These are phyloP conservation scores for Mrakiaceae sp. DNA, from an alignment of 1,284 basidiomycete genomes.

Conservation along the genomic window DNA sequence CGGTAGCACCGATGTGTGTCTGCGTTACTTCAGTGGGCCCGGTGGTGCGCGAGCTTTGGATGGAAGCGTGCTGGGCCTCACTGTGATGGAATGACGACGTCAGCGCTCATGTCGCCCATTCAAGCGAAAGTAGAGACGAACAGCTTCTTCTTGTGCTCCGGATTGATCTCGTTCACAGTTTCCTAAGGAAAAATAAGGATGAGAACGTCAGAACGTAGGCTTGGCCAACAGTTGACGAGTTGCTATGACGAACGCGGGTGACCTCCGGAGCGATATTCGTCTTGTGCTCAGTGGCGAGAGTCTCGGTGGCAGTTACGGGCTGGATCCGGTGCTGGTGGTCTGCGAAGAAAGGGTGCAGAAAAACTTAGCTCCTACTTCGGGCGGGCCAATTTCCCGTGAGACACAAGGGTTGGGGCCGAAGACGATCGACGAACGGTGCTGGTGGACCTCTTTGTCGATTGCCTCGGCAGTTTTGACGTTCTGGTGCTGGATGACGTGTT, in stretches of 20 bases:
- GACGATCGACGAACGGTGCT: slow-evolving; percentile 22
- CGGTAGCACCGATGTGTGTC: slow-evolving; percentile 24
- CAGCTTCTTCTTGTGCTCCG: slow-evolving; percentile 33
- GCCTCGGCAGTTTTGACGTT: slow-evolving; percentile 28
- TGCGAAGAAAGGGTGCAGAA: background rate
- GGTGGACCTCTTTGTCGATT: slow-evolving; percentile 32
- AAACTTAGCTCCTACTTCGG: background rate
- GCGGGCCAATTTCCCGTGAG: background rate
- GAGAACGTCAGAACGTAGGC: too few relatives aligned
- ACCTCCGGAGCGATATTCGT: slow-evolving; percentile 21
- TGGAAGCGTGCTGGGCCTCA: too few relatives aligned
- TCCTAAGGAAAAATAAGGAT: slow-evolving; percentile 15
- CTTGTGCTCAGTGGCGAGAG: slow-evolving; percentile 29
- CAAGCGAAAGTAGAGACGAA: slow-evolving; percentile 16
- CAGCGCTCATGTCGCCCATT: too few relatives aligned
- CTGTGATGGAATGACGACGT: too few relatives aligned
- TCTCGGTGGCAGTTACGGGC: slow-evolving; percentile 29
- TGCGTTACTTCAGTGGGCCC: slow-evolving; percentile 24
- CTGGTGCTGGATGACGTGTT: slow-evolving; percentile 26
- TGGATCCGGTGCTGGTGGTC: slow-evolving; percentile 30
- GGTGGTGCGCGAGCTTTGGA: background rate
- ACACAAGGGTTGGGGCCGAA: background rate
- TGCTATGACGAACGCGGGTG: slow-evolving; percentile 2
- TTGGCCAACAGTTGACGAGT: too few relatives aligned
- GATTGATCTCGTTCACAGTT: slow-evolving; percentile 33